A percentile compares a stretch with the other conserved stretches of the same genome.
Conservation (phyloP, 257 asterid genomes). For the Mitragyna speciosa region DNA sequence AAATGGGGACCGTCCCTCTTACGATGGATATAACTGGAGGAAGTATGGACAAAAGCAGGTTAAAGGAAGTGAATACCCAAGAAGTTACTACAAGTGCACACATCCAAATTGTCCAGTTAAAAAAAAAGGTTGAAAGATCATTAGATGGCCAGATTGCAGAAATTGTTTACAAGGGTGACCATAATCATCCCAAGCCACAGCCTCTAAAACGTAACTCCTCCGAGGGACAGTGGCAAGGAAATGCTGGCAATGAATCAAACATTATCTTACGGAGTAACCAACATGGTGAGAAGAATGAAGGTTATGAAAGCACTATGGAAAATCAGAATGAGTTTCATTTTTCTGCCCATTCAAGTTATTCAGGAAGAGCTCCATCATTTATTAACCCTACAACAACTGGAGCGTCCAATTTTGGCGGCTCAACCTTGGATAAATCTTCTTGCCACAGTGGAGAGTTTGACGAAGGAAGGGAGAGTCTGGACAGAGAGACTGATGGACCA, state of each 20-base stretch:
- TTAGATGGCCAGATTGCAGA: conserved; percentile 63
- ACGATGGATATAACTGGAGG: conserved; percentile 86
- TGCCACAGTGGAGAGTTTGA: conserved; percentile 40
- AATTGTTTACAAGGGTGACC: conserved; percentile 76
- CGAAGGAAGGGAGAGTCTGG: conserved; percentile 43
- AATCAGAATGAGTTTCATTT: conserved; percentile 31
- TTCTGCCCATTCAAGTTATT: conserved; percentile 28
- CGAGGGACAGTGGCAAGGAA: conserved; percentile 35
- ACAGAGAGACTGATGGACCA: conserved; percentile 39
- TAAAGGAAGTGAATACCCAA: conserved; percentile 76
- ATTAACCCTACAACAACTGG: conserved; percentile 29
- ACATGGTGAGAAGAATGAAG: conserved; percentile 24
- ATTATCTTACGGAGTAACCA: conserved; percentile 23
- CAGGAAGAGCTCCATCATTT: conserved; percentile 22
- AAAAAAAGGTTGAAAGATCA: conserved; percentile 69
- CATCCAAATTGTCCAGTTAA: conserved; percentile 76
- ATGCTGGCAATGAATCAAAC: conserved; percentile 27
- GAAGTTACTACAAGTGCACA: conserved; percentile 90
- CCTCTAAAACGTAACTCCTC: conserved; percentile 28
- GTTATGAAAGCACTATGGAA: conserved; percentile 21
- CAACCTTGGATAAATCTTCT: conserved; percentile 37
- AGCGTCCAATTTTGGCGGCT: conserved; percentile 27
- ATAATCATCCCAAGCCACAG: conserved; percentile 62
- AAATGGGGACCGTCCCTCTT: conserved; percentile 41
- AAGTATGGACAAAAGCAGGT: conserved; percentile 93